Base-by-base conservation (phyloP, 2,329 filamentous ascomycete species). In the Neurospora sp. region DNA sequence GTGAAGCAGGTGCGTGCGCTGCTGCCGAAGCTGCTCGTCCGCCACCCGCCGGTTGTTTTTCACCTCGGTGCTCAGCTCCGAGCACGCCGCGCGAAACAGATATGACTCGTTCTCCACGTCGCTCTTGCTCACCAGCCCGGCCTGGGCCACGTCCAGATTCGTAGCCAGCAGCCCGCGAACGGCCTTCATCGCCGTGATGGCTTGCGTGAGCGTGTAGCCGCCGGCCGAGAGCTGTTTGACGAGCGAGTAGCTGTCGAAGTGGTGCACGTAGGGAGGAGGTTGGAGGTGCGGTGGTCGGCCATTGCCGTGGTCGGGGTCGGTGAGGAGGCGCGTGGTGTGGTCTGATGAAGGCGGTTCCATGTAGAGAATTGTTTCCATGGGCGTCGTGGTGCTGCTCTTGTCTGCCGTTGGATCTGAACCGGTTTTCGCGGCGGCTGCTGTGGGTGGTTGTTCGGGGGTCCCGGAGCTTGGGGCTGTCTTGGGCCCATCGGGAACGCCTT, bases 81-180 rank as follows among this genome's bases (percentile, higher is more conserved):
- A 94, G 79, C 95, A 97, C 2, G 96, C 96, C 1, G 96, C 96
- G 68, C 91, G 88, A 83, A 99, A 99, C 11, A 99, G 86, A 78
- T 99, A 99, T 8, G 90, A 90, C 80, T 97, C 92, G 79, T 98
- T 99, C 78, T 98, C 95, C 43, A 97, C 91, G 76, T 97, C 92
- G 65, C 90, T 93, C 80, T 97, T 97, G 79, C 90, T 93, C 11
- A 97, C 92, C 8, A 98, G 83, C 2, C 89, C 91, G 66, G 89
- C 85, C 77, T 91, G 91, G 66, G 96, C 96, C 15, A 93, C 83
- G 70, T 93, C 89, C 70, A 98, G 85, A 77, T 98, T 96, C 23
- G 89, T 83, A 10, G 90, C 89, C 15, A 99, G 82, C 67, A 96
- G 84, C 3, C 85, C 85, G 28, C 95, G 89, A 69, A 98, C 89